Conservation (phyloP, 768 basidiomycete species). For the Tricholoma terreum region DNA sequence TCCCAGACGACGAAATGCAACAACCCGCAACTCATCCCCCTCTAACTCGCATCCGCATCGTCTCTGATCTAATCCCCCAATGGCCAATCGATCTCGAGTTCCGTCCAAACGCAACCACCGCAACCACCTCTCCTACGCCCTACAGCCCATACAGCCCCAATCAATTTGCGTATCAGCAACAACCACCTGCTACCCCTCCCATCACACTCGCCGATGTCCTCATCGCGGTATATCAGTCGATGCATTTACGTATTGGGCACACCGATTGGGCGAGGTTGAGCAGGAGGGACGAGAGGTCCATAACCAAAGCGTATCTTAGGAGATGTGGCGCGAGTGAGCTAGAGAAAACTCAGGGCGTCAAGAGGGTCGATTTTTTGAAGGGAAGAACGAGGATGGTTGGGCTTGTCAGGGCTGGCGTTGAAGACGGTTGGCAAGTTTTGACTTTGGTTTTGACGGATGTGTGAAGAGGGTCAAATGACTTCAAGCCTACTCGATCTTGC, state of each 20-base stretch:
- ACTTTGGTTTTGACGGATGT: constrained; percentile 21
- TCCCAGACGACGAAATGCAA: constrained; percentile 44
- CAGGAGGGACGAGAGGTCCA: constrained; percentile 24
- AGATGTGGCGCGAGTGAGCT: constrained; percentile 29
- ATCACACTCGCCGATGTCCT: constrained; percentile 61
- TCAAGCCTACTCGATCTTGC: too few species aligned
- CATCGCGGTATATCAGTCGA: constrained; percentile 40
- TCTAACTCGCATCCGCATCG: constrained; percentile 49
- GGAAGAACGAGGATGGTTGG: constrained; percentile 48
- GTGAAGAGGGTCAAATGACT: too few species aligned
- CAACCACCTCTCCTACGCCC: constrained; percentile 11
- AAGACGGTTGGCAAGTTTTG: constrained; percentile 33
- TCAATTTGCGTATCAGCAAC: too few species aligned
- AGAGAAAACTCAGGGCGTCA: constrained; percentile 49
- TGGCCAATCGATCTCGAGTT: constrained; percentile 59
- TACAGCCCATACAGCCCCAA: constrained; percentile 16
- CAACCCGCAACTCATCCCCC: constrained; percentile 57
- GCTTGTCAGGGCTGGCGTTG: constrained; percentile 35
- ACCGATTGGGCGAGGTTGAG: constrained; percentile 36
- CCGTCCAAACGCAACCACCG: constrained; percentile 13
- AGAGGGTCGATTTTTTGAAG: constrained; percentile 56
- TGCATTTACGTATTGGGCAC: constrained; percentile 45
- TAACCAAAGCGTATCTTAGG: constrained; percentile 36
- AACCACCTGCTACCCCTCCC: constrained; percentile 22
- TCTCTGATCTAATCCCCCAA: constrained; percentile 50